Evolutionary conservation across 345 rosid species (phyloP).

Genomic region (Corchorus capsularis): DNA sequence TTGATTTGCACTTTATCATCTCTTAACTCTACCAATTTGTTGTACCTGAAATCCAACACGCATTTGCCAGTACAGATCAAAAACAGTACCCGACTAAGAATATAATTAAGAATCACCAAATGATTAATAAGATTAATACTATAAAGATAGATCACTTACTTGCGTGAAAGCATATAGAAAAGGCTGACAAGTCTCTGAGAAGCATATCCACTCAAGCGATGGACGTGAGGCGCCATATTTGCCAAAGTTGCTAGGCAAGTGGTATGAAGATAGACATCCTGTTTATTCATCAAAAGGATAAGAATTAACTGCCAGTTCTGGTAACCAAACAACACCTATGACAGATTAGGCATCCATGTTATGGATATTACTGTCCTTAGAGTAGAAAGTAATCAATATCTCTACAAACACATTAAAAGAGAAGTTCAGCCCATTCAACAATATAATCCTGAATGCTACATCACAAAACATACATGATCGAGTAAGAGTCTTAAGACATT

Average conservation of each 20-base stretch:
- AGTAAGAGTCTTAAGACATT: neutral
- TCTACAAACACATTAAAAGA: neutral
- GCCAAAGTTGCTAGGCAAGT: constrained; percentile 97
- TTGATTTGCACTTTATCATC: constrained; percentile 56
- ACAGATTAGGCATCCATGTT: neutral
- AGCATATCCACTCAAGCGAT: constrained; percentile 95
- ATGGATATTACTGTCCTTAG: neutral
- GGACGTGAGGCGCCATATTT: constrained; percentile 98
- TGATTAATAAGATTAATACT: neutral
- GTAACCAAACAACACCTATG: neutral
- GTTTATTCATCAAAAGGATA: constrained; percentile 25
- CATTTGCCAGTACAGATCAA: constrained; percentile 16
- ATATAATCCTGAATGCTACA: neutral
- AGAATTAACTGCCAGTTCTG: neutral
- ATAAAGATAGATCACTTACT: constrained; percentile 50
- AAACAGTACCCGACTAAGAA: neutral
- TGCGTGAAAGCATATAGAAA: constrained; percentile 93
- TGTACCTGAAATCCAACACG: constrained; percentile 59
- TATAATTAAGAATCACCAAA: constrained; percentile 10
- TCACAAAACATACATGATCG: neutral
- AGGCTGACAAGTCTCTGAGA: constrained; percentile 97
- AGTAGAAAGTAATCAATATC: neutral
- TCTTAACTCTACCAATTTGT: constrained; percentile 73
- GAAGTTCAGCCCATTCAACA: constrained; percentile 14
- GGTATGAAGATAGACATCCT: constrained; percentile 99